A percentile compares a stretch with the other conserved stretches of the same genome.
phyloP scores from a whole-genome alignment of 1,139 yeast species.

The Diutina siamensis region DNA sequence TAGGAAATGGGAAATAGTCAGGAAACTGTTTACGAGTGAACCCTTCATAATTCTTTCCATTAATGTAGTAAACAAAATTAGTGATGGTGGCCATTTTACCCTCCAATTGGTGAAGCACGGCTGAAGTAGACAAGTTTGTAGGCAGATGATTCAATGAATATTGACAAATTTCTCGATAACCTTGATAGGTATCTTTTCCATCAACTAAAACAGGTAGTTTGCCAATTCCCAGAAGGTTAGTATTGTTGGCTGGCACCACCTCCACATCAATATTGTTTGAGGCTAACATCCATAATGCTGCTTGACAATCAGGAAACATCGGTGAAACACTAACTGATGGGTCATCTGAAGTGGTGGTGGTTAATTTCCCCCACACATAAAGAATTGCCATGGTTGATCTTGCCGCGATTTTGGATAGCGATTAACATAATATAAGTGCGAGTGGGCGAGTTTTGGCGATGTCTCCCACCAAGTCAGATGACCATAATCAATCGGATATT shows the following conservation, averaged over 20 bases:
- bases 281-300: neutral
- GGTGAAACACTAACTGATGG: neutral
- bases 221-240: slow-evolving; percentile 41
- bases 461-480: too few relatives aligned
- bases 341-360: neutral
- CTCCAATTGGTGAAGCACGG: neutral
- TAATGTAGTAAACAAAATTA: slow-evolving; percentile 50
- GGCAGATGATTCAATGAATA: slow-evolving; percentile 21
- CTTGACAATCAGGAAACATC: slow-evolving; percentile 2
- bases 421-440: too few relatives aligned
- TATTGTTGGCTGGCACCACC: slow-evolving; percentile 45
- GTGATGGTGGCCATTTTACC: slow-evolving; percentile 24
- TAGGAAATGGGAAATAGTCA: slow-evolving; percentile 60
- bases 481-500: neutral
- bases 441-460: too few relatives aligned
- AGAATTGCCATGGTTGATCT: neutral
- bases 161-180: slow-evolving; percentile 36
- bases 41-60: slow-evolving; percentile 50
- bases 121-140: neutral
- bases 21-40: slow-evolving; percentile 53
- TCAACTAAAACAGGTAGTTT: slow-evolving; percentile 44
- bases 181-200: slow-evolving; percentile 22
- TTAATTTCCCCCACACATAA: neutral
- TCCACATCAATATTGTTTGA: slow-evolving; percentile 10
- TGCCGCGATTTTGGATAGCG: too few relatives aligned